Evolutionary conservation across 2,329 filamentous ascomycete genomes (phyloP), one percentile per base, ranked within the genome.

Genomic region (Curvularia spicifera): DNA sequence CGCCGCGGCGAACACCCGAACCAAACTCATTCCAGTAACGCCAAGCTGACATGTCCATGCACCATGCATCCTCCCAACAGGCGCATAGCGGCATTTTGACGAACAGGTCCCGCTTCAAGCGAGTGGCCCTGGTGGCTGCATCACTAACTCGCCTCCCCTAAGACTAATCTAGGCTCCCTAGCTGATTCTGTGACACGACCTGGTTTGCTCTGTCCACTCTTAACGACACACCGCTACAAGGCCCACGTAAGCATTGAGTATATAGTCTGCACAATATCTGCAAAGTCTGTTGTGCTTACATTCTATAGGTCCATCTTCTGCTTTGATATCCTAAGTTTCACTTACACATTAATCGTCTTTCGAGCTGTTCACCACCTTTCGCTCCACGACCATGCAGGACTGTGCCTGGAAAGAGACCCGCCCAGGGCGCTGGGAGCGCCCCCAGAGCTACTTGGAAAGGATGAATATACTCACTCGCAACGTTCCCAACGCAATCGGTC

Each of bases 341-440:
- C 13, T 6, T 39, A 4, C 7, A 28, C 15, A 7, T 7, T 13
- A 18, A 12, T 39, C 20, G 7, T 39, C 4, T 20, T 13, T 28
- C 37, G 18, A 24, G 18, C n/a, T 28, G 8, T 13, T 37, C 31
- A 28, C 5, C 15, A 26, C 10, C 13, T 18, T 43, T 3, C n/a
- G 42, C 42, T 35, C 42, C 22, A 2, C 15, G 3, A 37, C 1
- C 48, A 61, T 61, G 59, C 42, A 15, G 12, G 51, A 59, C 51
- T 50, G 55, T n/a, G 53, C 52, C 18, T 68, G 66, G 67, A 70
- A 59, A 51, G 64, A 70, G 47, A 70, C 67, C 7, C 64, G 67
- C 20, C 67, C 67, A 5, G 67, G 66, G 10, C 67, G 67, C 10
- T 70, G 64, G 64, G 67, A 69, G 53, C 67, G 67, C 6, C 66